These are phyloP conservation scores for Pythium phragmitis DNA, from an alignment of 352 stramenopile species.

Conservation along the genomic window DNA sequence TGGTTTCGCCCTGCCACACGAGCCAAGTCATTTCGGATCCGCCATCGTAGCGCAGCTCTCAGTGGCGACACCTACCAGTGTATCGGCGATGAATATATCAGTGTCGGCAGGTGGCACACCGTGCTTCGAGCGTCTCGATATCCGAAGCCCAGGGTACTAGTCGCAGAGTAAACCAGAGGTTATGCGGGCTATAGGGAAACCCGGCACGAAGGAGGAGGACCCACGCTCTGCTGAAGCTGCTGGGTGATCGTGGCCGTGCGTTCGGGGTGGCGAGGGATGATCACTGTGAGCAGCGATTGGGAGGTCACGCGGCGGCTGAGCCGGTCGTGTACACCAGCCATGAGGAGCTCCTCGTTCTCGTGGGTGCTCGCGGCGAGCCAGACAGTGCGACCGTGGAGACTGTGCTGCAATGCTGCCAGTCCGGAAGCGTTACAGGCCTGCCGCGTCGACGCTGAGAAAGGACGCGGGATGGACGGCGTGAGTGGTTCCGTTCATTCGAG, in stretches of 20 bases:
- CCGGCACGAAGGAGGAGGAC: background rate
- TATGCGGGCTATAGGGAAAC: no score
- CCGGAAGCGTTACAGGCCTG: constrained; percentile 1
- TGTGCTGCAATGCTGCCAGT: constrained; percentile 12
- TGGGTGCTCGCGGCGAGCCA: constrained; percentile 74
- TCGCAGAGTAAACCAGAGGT: background rate
- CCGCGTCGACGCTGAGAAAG: constrained; percentile 22
- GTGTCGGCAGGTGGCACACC: constrained; percentile 27
- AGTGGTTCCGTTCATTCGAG: background rate
- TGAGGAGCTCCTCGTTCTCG: constrained; percentile 54
- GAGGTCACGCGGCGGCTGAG: background rate
- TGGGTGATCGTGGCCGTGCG: constrained; percentile 36
- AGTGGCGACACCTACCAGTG: constrained; percentile 36
- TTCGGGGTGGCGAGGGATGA: constrained; percentile 64
- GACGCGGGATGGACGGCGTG: no score
- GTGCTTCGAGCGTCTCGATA: constrained; percentile 40
- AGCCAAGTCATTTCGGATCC: background rate
- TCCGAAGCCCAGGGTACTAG: constrained; percentile 40
- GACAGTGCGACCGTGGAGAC: constrained; percentile 29
- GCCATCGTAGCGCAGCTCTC: background rate
- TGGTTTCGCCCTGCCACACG: constrained; percentile 52
- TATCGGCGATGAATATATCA: constrained; percentile 68
- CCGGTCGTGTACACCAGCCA: constrained; percentile 37
- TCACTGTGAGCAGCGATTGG: constrained; percentile 38
- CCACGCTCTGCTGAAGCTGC: constrained; percentile 28